These are phyloP conservation scores for Paramecium biaurelia DNA, from an alignment of 73 alveolate species.

Conservation along the genomic window DNA sequence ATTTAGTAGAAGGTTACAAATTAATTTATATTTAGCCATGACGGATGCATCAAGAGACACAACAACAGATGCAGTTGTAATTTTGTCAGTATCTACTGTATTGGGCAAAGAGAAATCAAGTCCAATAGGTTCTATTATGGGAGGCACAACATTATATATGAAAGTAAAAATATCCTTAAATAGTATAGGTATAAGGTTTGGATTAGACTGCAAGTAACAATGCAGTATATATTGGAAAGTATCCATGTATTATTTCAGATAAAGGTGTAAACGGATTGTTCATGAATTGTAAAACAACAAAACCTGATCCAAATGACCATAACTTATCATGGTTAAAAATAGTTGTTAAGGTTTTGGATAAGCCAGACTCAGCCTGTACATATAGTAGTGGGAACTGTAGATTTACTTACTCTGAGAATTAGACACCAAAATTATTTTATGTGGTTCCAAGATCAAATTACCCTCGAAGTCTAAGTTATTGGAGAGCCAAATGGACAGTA, in stretches of 20 bases:
- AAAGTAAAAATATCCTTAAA: neutral
- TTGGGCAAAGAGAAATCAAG: neutral
- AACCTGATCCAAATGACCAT: slow-evolving; percentile 41
- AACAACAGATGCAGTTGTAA: slow-evolving; percentile 21
- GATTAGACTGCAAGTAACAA: slow-evolving; percentile 56
- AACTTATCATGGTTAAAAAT: slow-evolving; percentile 36
- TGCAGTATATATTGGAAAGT: slow-evolving; percentile 57
- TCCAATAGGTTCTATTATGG: neutral
- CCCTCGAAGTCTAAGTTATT: slow-evolving; percentile 30
- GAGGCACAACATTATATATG: slow-evolving; percentile 10
- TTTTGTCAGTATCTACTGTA: neutral
- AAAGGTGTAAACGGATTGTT: slow-evolving; percentile 61
- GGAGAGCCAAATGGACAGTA: slow-evolving; percentile 61
- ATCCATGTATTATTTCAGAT: slow-evolving; percentile 61
- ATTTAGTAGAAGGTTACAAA: neutral
- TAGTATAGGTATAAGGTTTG: slow-evolving; percentile 6
- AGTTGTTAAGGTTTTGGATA: slow-evolving; percentile 11
- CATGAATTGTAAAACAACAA: slow-evolving; percentile 55
- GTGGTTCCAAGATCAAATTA: slow-evolving; percentile 48
- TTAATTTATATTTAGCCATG: neutral
- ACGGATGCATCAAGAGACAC: slow-evolving; percentile 6
- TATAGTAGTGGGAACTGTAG: slow-evolving; percentile 16
- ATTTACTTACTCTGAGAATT: neutral
- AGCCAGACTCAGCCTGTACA: slow-evolving; percentile 47
- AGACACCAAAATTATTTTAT: slow-evolving; percentile 44